A percentile compares a stretch with the other conserved stretches of the same genome.
phyloP scores from a whole-genome alignment of 2,329 filamentous ascomycete species.

The Ascochyta lentis region DNA sequence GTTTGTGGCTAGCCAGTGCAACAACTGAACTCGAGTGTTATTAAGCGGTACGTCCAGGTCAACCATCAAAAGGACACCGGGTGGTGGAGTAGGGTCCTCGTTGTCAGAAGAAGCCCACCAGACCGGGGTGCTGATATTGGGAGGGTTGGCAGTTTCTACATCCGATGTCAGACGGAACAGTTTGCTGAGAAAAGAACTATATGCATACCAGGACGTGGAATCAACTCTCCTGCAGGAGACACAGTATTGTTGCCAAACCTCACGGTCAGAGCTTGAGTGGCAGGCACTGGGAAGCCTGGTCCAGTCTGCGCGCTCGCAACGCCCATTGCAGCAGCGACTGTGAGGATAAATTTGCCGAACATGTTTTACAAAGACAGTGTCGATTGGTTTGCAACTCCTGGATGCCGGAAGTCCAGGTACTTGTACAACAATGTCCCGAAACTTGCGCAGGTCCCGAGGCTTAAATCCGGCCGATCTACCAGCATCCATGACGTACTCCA shows the following conservation, averaged over 20 bases:
- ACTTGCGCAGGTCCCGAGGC: conserved; percentile 1
- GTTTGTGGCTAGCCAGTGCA: conserved; percentile 42
- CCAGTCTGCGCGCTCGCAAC: conserved; percentile 31
- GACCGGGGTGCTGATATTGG: conserved; percentile 32
- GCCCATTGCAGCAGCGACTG: conserved; percentile 21
- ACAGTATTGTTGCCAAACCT: conserved; percentile 43
- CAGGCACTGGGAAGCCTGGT: conserved; percentile 40
- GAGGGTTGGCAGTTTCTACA: conserved; percentile 33
- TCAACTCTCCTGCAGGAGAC: conserved; percentile 41
- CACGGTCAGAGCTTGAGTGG: conserved; percentile 27
- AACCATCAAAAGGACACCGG: conserved; percentile 36
- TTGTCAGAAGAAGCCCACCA: conserved; percentile 15
- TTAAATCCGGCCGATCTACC: conserved; percentile 2
- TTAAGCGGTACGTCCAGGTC: conserved; percentile 43
- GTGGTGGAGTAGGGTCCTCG: background rate
- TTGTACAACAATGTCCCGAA: background rate
- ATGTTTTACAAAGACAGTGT: conserved; percentile 11
- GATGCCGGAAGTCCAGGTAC: background rate
- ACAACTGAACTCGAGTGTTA: conserved; percentile 34
- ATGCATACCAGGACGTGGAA: conserved; percentile 40
- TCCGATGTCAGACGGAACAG: background rate
- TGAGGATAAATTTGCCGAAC: conserved; percentile 22
- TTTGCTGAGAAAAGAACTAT: background rate
- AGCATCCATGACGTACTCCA: conserved; percentile 9
- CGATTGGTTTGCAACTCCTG: background rate